Evolutionary conservation across 305 asterid species (phyloP).

Genomic region (Fraxinus platypoda): DNA sequence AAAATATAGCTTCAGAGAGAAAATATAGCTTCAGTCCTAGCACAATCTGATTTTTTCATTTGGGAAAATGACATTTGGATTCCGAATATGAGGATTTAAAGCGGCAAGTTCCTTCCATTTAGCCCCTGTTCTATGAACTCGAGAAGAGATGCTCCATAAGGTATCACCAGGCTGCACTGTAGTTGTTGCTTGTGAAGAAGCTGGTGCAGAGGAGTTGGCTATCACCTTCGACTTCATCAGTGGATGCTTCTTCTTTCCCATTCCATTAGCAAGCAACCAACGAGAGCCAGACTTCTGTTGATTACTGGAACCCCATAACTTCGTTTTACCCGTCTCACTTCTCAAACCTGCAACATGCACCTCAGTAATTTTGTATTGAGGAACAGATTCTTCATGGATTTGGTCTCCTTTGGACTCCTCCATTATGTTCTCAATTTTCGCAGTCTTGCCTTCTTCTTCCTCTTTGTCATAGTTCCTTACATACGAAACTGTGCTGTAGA

Average conservation of each 20-base stretch:
- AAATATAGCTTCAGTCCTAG: conserved; percentile 21
- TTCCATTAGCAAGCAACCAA: conserved; percentile 94
- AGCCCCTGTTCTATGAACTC: conserved; percentile 49
- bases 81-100: conserved; percentile 50
- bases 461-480: conserved; percentile 25
- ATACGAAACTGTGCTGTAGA: conserved; percentile 55
- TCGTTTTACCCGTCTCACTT: conserved; percentile 55
- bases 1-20: neutral
- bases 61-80: conserved; percentile 47
- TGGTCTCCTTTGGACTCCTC: neutral
- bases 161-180: conserved; percentile 60
- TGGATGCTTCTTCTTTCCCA: conserved; percentile 94
- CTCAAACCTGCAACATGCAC: conserved; percentile 64
- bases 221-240: conserved; percentile 60
- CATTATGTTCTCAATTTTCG: neutral
- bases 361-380: neutral
- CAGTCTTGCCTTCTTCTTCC: neutral
- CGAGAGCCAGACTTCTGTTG: conserved; percentile 92
- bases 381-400: neutral
- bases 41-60: conserved; percentile 46
- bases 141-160: conserved; percentile 83
- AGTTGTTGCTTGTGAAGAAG: conserved; percentile 36
- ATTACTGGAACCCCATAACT: conserved; percentile 74
- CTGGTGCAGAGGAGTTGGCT: conserved; percentile 36
- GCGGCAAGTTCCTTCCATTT: conserved; percentile 57